Percentiles rank a stretch among this genome's conserved stretches.
Conservation (phyloP, 176 grass and related monocot genomes). For the Zizania latifolia region DNA sequence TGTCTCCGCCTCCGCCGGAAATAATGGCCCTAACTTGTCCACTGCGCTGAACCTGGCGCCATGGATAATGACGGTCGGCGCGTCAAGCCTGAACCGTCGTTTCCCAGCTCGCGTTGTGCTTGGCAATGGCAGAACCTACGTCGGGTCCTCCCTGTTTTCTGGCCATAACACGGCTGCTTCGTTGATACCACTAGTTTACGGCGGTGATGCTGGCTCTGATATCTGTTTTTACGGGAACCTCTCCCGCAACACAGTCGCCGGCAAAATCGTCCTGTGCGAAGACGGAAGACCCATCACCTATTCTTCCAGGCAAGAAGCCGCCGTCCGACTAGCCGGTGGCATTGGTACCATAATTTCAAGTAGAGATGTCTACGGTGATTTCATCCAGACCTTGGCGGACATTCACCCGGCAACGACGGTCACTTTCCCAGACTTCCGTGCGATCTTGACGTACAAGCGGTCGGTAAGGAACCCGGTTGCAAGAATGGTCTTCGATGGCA, state of each 20-base stretch:
- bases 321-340: conserved; percentile 30
- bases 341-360: conserved; percentile 19
- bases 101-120: conserved; percentile 10
- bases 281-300: background rate
- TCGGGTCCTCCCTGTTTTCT: background rate
- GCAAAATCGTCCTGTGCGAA: conserved; percentile 52
- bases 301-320: background rate
- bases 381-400: conserved; percentile 2
- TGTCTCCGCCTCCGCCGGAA: conserved; percentile 20
- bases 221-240: background rate
- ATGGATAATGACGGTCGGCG: conserved; percentile 42
- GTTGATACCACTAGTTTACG: background rate
- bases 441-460: conserved; percentile 37
- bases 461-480: background rate
- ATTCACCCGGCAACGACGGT: conserved; percentile 36
- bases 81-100: conserved; percentile 29
- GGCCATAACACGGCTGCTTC: background rate
- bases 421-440: background rate
- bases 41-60: conserved; percentile 35
- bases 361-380: background rate
- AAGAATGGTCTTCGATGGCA: conserved; percentile 32
- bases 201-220: background rate
- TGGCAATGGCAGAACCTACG: background rate
- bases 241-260: conserved; percentile 14
- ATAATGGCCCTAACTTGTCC: background rate